Base-by-base conservation (phyloP, 2,329 filamentous ascomycete species). In the Monosporascus sp. region DNA sequence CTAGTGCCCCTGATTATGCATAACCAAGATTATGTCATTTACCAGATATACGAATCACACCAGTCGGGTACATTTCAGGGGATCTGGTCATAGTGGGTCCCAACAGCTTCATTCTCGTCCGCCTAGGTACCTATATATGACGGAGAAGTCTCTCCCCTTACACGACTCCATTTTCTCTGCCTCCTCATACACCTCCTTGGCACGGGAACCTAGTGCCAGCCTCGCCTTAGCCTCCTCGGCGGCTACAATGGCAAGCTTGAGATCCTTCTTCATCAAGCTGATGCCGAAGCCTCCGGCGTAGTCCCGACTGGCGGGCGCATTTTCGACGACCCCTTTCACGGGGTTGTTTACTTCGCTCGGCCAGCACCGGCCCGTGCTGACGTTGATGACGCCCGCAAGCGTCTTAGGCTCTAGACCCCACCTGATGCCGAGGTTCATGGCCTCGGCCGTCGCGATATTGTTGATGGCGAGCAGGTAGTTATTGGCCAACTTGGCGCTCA, bases 341-440 rank as follows among this genome's bases (percentile, higher is more conserved):
- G 94, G 94, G 67, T 97, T 97, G 73, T 99, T 99, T 57, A 96
- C 77, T 72, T 97, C 92, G 63, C 87, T 94, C 1, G 93, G 91
- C 94, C 94, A 99, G 78, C 92, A 97, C 59, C 80, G 83, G n/a
- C 94, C 94, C 0, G 93, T 97, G 62, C 90, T 94, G 3, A 88
- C 88, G 68, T 97, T 97, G 74, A 99, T 90, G 70, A 99, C 84
- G 49, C 86, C 84, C 0, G 90, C 88, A 2, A 99, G 79, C 7
- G 84, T 85, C 62, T 75, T 74, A 2, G 82, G 74, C 54, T 85
- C 81, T 6, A 86, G 70, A 0, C 83, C 83, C 72, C 78, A 82
- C 54, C 71, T 73, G 48, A 84, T 76, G n/a, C 83, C 83, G 22
- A 86, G 69, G 62, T 84, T 82, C 82, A 86, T 85, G 20, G 83